Percentiles rank a stretch among this genome's conserved stretches.
Evolutionary conservation across 2,329 filamentous ascomycete species (phyloP).

Genomic region (Fusarium graminum): DNA sequence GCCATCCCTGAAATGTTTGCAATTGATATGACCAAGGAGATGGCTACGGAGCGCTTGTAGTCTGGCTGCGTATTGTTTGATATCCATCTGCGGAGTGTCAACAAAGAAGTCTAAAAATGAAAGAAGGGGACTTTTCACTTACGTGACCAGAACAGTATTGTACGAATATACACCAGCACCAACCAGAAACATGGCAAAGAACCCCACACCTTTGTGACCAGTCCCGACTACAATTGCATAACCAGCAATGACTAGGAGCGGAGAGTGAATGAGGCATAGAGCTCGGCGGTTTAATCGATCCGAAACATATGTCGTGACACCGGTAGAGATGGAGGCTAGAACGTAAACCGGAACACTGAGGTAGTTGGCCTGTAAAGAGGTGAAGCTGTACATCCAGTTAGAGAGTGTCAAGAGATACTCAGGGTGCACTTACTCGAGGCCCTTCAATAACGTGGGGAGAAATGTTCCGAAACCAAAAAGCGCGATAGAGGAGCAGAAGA

Average conservation of each 20-base stretch:
- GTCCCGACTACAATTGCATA: constrained; percentile 49
- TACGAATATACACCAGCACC: constrained; percentile 34
- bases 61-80: constrained; percentile 63
- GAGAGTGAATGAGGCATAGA: constrained; percentile 34
- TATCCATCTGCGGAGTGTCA: constrained; percentile 59
- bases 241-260: constrained; percentile 47
- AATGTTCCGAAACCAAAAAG: constrained; percentile 55
- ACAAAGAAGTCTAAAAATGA: rapidly evolving
- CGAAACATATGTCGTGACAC: constrained; percentile 30
- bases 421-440: constrained; percentile 47
- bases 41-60: constrained; percentile 61
- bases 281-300: constrained; percentile 47
- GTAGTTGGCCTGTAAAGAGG: constrained; percentile 52
- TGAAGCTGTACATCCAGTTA: constrained; percentile 10
- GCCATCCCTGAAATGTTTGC: constrained; percentile 63
- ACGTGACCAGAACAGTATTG: constrained; percentile 38
- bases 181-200: constrained; percentile 47
- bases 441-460: constrained; percentile 53
- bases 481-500: constrained; percentile 42
- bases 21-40: constrained; percentile 61
- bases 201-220: constrained; percentile 43
- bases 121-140: neutral
- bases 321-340: constrained; percentile 41
- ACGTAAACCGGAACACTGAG: constrained; percentile 55
- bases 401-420: rapidly evolving